phyloP scores from a whole-genome alignment of 1,139 yeast genomes.

The Wickerhamomyces sp. region DNA sequence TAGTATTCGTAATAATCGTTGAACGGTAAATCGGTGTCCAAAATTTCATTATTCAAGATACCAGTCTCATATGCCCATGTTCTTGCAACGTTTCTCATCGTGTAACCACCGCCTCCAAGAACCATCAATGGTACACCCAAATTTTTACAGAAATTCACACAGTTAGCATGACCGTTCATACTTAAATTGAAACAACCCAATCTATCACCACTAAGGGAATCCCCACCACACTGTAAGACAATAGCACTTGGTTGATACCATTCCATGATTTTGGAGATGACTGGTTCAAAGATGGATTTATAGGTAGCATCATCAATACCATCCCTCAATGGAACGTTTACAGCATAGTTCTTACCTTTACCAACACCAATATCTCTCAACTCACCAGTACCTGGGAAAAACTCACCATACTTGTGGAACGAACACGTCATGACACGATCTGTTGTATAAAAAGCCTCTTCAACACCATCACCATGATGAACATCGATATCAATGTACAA shows the following conservation, averaged over 20 bases:
- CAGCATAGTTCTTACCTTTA: slow-evolving; percentile 76
- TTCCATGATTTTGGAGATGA: slow-evolving; percentile 82
- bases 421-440: slow-evolving; percentile 95
- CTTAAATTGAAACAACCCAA: slow-evolving; percentile 91
- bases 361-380: slow-evolving; percentile 85
- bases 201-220: slow-evolving; percentile 88
- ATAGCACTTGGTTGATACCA: slow-evolving; percentile 87
- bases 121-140: slow-evolving; percentile 89
- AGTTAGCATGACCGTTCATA: slow-evolving; percentile 91
- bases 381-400: slow-evolving; percentile 95
- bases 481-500: slow-evolving; percentile 91
- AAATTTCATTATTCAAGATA: slow-evolving; percentile 70
- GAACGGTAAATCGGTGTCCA: slow-evolving; percentile 85
- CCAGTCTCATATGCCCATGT: slow-evolving; percentile 96
- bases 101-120: slow-evolving; percentile 96
- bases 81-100: slow-evolving; percentile 91
- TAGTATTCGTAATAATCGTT: slow-evolving; percentile 95
- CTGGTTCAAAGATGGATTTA: slow-evolving; percentile 67
- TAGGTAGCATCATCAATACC: slow-evolving; percentile 96
- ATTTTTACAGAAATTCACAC: slow-evolving; percentile 79
- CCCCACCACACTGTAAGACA: slow-evolving; percentile 97
- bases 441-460: slow-evolving; percentile 92
- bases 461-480: slow-evolving; percentile 98
- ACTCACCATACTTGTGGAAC: slow-evolving; percentile 93
- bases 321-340: slow-evolving; percentile 91